Percentiles rank a stretch among this genome's conserved stretches.
These are phyloP conservation scores for Penicillium sp. DNA, from an alignment of 2,329 filamentous ascomycete species.

Conservation along the genomic window DNA sequence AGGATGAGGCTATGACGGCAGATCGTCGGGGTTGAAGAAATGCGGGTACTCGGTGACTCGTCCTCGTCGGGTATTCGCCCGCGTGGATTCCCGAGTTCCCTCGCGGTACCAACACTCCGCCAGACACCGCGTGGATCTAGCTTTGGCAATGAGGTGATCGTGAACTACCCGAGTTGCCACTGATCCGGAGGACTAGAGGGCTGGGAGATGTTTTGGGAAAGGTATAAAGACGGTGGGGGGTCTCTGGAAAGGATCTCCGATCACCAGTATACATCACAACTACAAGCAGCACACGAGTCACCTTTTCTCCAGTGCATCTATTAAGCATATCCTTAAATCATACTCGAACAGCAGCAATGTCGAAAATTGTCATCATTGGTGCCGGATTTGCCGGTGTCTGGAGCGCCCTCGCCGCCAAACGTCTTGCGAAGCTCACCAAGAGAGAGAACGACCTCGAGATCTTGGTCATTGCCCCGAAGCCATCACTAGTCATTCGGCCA, in stretches of 20 bases:
- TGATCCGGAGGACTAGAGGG: too few species aligned
- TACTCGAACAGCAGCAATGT: not conserved
- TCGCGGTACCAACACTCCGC: not conserved
- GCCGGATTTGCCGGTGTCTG: constrained; percentile 44
- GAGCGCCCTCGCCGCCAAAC: constrained; percentile 42
- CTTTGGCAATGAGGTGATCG: too few species aligned
- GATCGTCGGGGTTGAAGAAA: constrained; percentile 4
- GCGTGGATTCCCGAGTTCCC: not conserved
- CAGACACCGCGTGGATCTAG: not conserved
- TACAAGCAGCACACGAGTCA: too few species aligned
- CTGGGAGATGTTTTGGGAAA: too few species aligned
- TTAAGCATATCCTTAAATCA: too few species aligned
- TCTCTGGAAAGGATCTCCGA: too few species aligned
- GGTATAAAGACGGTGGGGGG: too few species aligned
- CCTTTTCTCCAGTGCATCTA: too few species aligned
- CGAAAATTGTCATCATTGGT: constrained; percentile 33
- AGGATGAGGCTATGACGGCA: not conserved
- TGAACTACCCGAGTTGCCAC: too few species aligned
- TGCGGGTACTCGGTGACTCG: constrained; percentile 4
- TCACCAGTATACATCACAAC: too few species aligned
- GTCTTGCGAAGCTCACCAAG: constrained; percentile 32
- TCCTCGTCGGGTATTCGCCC: not conserved
- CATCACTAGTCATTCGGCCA: constrained; percentile 37
- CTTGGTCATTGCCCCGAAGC: constrained; percentile 38
- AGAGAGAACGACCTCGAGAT: constrained; percentile 31